Conservation (phyloP, 345 rosid genomes). For the Salix koriyanagi region DNA sequence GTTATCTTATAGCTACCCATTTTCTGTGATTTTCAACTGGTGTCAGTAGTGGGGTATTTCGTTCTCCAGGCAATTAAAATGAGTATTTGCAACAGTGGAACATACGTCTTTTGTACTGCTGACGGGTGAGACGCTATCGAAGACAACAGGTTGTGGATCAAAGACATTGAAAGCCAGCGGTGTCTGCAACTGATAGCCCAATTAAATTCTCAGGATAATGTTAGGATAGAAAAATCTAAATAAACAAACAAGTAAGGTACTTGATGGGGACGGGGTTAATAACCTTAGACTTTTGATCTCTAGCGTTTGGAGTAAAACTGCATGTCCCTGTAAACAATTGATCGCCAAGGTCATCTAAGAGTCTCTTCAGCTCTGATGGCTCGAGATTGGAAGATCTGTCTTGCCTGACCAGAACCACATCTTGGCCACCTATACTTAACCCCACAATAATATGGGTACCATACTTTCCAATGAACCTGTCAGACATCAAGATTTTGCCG, state of each 20-base stretch:
- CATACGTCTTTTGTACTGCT: conserved; percentile 60
- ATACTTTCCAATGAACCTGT: conserved; percentile 82
- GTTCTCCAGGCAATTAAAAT: neutral
- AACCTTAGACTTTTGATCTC: conserved; percentile 50
- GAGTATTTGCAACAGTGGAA: neutral
- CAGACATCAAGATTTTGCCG: neutral
- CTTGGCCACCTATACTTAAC: conserved; percentile 74
- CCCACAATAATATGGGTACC: conserved; percentile 89
- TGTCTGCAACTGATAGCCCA: conserved; percentile 33
- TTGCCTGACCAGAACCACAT: conserved; percentile 66
- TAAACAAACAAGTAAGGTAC: neutral
- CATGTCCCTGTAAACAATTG: conserved; percentile 76
- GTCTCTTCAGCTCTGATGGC: conserved; percentile 55
- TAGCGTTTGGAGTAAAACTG: conserved; percentile 40
- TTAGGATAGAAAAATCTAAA: neutral
- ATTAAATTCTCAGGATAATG: neutral
- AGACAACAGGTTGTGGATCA: conserved; percentile 41
- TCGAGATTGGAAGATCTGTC: conserved; percentile 51
- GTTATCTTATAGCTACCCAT: neutral
- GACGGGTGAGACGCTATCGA: conserved; percentile 39
- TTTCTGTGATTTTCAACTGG: neutral
- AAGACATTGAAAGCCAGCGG: conserved; percentile 82
- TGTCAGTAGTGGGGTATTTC: neutral
- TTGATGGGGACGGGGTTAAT: neutral
- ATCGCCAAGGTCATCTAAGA: conserved; percentile 72